Evolutionary conservation across 2,329 filamentous ascomycete species (phyloP).

Genomic region (Cryphonectria naterciae): DNA sequence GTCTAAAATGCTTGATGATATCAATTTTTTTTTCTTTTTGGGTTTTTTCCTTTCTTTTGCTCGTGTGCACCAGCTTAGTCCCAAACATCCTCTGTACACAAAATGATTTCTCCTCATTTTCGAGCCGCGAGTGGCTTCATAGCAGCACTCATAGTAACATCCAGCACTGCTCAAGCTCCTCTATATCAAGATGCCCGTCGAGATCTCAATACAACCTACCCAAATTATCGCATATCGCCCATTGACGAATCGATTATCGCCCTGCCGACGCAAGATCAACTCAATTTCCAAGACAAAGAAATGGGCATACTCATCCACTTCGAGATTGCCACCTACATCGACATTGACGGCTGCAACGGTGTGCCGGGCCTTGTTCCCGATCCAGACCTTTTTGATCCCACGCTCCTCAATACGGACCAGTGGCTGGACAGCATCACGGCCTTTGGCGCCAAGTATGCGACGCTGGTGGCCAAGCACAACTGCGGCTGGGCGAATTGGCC

Average conservation of each 20-base stretch:
- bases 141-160: not conserved
- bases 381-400: constrained; percentile 32
- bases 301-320: constrained; percentile 36
- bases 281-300: constrained; percentile 35
- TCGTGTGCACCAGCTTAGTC: not conserved
- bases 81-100: not conserved
- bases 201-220: constrained; percentile 18
- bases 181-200: not conserved
- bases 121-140: not conserved
- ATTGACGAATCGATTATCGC: constrained; percentile 36
- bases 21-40: not conserved
- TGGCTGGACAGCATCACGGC: constrained; percentile 37
- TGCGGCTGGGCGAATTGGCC: constrained; percentile 39
- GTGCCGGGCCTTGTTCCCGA: constrained; percentile 34
- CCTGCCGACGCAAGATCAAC: constrained; percentile 34
- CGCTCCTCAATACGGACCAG: constrained; percentile 34
- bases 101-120: not conserved
- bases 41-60: not conserved
- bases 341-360: constrained; percentile 36
- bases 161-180: not conserved
- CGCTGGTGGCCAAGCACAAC: constrained; percentile 39
- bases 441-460: constrained; percentile 37
- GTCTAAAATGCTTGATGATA: not conserved
- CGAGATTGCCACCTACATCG: constrained; percentile 35
- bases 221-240: constrained; percentile 33